Base-by-base conservation (phyloP, 2,329 filamentous ascomycete species). In the Trichophyton equinum region DNA sequence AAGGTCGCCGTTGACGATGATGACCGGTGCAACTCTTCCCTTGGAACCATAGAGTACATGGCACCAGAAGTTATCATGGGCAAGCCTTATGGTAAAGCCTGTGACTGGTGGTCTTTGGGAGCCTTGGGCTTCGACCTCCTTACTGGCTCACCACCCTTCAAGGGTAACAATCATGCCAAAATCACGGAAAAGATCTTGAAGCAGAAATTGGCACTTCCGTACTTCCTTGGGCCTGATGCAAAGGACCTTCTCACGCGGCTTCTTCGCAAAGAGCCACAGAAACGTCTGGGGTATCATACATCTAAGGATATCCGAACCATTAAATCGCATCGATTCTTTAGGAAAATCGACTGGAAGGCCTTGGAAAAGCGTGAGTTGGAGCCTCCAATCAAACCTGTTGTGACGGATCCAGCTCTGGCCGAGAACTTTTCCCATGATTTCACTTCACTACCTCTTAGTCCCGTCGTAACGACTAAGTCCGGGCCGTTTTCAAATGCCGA, bases 31-130 rank as follows among this genome's bases (percentile, higher is more conserved):
- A 89, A 91, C 75, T 96, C 90, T 47, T 87, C 96, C 66, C 84
- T 96, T 8, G 94, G 94, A 58, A 99, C 94, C 0, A 87, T 96
- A 62, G 94, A 97, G 73, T 99, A 99, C 81, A 99, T 99, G 94
- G 95, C 94, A 0, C 94, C 94, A 0, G 94, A 99, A 75, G 88
- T 99, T 58, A 85, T 99, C 63, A 82, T 86, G 64, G 91, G 91
- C 63, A 85, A 88, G 65, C 86, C 89, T 66, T 99, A 99, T 73
- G 91, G 92, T 69, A 92, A 91, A 73, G 86, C 91, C 1, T 95
- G 96, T 18, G 94, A 99, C 76, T 99, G 92, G 92, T 99, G 94
- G 94, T 96, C 91, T 3, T 86, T 99, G 55, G 94, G 95, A 40
- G 91, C 92, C 2, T 82, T 99, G 53, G 91, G 89, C 38, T 95